Percentiles rank a stretch among this genome's conserved stretches.
Evolutionary conservation across 1,284 basidiomycete species (phyloP).

Genomic region (Stygiomarasmius scandens): DNA sequence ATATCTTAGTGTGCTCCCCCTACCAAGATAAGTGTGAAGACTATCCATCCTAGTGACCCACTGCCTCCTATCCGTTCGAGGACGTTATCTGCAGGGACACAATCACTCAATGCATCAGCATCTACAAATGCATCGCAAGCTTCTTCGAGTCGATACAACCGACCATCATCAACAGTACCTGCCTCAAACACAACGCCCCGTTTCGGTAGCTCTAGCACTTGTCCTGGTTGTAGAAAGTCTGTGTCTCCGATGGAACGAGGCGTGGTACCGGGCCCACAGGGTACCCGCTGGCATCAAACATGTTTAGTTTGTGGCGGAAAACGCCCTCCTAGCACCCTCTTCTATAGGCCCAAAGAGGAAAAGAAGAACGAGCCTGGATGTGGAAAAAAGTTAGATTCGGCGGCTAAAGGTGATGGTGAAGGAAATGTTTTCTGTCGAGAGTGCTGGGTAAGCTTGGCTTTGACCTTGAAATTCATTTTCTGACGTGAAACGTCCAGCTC

Average conservation of each 20-base stretch:
- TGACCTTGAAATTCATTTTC: conserved; percentile 8
- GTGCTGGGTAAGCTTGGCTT: conserved; percentile 61
- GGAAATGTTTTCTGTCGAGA: conserved; percentile 82
- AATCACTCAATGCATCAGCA: conserved; percentile 15
- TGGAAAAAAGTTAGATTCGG: conserved; percentile 79
- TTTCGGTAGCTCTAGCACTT: conserved; percentile 65
- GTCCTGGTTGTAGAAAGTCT: conserved; percentile 70
- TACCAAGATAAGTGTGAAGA: conserved; percentile 35
- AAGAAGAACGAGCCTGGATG: conserved; percentile 70
- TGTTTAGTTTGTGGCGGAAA: conserved; percentile 82
- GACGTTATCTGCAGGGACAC: conserved; percentile 11
- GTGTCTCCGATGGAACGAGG: conserved; percentile 83
- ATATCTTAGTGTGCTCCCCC: conserved; percentile 61
- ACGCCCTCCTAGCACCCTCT: conserved; percentile 42
- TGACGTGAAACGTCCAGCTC: conserved; percentile 43
- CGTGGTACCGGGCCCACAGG: conserved; percentile 79
- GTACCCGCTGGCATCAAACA: conserved; percentile 72
- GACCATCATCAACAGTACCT: conserved; percentile 43
- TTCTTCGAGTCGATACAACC: conserved; percentile 44
- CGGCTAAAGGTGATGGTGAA: conserved; percentile 71
- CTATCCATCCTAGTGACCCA: conserved; percentile 25
- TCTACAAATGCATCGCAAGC: conserved; percentile 26
- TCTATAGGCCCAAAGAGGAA: conserved; percentile 44
- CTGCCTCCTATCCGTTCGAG: conserved; percentile 4
- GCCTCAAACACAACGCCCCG: conserved; percentile 50